Percentiles rank a stretch among this genome's conserved stretches.
Evolutionary conservation across 1,284 basidiomycete species (phyloP).

Genomic region (Coriolopsis trogii): DNA sequence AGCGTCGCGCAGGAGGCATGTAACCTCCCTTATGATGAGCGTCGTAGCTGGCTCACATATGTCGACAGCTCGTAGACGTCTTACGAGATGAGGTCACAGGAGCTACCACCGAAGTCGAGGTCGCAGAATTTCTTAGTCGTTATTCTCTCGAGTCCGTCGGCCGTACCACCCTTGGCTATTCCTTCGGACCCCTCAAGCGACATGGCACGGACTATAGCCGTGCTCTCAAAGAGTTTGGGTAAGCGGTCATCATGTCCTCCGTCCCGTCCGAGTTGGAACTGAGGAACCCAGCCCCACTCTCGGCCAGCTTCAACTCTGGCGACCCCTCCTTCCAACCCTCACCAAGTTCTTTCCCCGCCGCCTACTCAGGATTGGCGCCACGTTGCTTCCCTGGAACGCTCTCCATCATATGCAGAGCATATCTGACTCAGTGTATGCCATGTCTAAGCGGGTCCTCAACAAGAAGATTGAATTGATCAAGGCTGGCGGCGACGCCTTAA

Average conservation of each 20-base stretch:
- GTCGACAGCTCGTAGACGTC: background rate
- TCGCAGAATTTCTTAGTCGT: slow-evolving; percentile 5
- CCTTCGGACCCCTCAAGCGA: slow-evolving; percentile 7
- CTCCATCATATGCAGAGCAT: background rate
- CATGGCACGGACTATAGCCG: slow-evolving; percentile 13
- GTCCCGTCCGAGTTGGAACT: background rate
- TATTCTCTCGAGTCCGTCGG: slow-evolving; percentile 12
- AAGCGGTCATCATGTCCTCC: background rate
- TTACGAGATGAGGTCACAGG: background rate
- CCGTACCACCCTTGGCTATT: slow-evolving; percentile 6
- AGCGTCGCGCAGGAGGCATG: background rate
- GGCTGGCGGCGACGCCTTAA: background rate
- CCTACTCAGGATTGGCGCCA: background rate
- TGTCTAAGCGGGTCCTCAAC: slow-evolving; percentile 16
- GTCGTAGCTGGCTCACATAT: background rate
- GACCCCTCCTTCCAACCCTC: slow-evolving; percentile 3
- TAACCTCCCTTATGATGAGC: background rate
- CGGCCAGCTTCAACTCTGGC: slow-evolving; percentile 1
- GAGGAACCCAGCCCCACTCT: background rate
- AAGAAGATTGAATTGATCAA: slow-evolving; percentile 17
- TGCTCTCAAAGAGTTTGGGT: slow-evolving; percentile 12
- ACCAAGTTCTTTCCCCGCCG: slow-evolving; percentile 1
- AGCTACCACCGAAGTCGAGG: slow-evolving; percentile 4
- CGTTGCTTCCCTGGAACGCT: background rate
- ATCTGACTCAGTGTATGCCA: slow-evolving; percentile 16